These are phyloP conservation scores for Candida verbasci DNA, from an alignment of 805 yeast species.

Conservation along the genomic window DNA sequence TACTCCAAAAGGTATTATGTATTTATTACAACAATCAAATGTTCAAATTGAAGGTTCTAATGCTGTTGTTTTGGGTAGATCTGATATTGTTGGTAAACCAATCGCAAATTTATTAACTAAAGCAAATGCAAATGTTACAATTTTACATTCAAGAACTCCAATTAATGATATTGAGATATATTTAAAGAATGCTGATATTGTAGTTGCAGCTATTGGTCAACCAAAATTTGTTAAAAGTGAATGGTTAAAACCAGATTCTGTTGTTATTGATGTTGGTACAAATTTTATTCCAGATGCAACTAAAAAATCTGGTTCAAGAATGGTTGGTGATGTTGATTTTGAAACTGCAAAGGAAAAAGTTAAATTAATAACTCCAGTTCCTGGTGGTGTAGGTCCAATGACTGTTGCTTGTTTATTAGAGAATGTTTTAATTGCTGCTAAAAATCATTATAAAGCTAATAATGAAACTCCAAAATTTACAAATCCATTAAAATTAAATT, in stretches of 20 bases:
- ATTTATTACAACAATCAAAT: conserved; percentile 54
- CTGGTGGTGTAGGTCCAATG: conserved; percentile 93
- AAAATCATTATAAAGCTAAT: conserved; percentile 40
- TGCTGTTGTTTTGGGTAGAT: conserved; percentile 83
- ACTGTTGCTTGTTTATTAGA: conserved; percentile 78
- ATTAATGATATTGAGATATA: conserved; percentile 44
- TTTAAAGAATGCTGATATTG: conserved; percentile 65
- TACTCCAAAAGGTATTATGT: conserved; percentile 78
- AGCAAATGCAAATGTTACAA: conserved; percentile 72
- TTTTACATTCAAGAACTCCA: conserved; percentile 64
- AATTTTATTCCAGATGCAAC: conserved; percentile 65
- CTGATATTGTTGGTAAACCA: conserved; percentile 84
- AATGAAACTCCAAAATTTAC: conserved; percentile 41
- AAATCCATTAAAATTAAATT: conserved; percentile 53
- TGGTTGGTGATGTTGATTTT: conserved; percentile 78
- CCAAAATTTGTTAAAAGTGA: conserved; percentile 69
- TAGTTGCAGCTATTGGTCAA: conserved; percentile 72
- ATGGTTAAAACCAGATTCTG: conserved; percentile 65
- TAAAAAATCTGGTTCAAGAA: conserved; percentile 63
- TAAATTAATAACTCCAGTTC: conserved; percentile 75
- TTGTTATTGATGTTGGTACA: conserved; percentile 80
- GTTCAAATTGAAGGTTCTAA: conserved; percentile 57
- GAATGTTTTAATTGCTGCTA: conserved; percentile 68
- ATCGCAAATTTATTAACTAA: conserved; percentile 66
- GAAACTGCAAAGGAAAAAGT: conserved; percentile 52